phyloP scores from a whole-genome alignment of 129 eudicot species.

The Pseudognaphalium luteoalbum region DNA sequence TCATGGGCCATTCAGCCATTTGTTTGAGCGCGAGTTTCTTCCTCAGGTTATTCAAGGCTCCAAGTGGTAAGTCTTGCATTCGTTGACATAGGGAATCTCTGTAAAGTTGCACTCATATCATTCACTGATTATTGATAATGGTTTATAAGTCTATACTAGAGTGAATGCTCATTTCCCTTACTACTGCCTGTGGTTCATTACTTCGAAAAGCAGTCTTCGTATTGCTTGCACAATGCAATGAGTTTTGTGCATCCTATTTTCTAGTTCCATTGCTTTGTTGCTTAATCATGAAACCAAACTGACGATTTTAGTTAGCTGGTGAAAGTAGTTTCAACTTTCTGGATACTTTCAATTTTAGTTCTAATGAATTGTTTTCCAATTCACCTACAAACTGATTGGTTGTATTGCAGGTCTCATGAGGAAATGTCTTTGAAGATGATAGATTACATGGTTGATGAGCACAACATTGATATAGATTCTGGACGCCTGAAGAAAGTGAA shows the following conservation, averaged over 20 bases:
- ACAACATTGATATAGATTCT: constrained; percentile 77
- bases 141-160: constrained; percentile 16
- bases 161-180: constrained; percentile 9
- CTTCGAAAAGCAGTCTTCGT: background rate
- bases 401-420: constrained; percentile 80
- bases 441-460: constrained; percentile 79
- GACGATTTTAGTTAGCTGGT: constrained; percentile 5
- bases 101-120: constrained; percentile 4
- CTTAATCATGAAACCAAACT: background rate
- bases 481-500: constrained; percentile 67
- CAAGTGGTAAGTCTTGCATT: constrained; percentile 53
- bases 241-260: constrained; percentile 19
- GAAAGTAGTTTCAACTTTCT: constrained; percentile 11
- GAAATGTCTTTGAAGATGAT: constrained; percentile 81
- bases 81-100: background rate
- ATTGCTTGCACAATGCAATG: constrained; percentile 5
- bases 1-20: constrained; percentile 96
- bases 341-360: constrained; percentile 11
- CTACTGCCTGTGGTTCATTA: constrained; percentile 14
- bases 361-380: constrained; percentile 6
- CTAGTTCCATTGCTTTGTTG: constrained; percentile 17
- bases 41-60: constrained; percentile 55
- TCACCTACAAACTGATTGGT: constrained; percentile 7
- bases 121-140: background rate
- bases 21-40: constrained; percentile 87